These are phyloP conservation scores for Keqinozyma sinolaborantium DNA, from an alignment of 1,139 yeast species.

Conservation along the genomic window DNA sequence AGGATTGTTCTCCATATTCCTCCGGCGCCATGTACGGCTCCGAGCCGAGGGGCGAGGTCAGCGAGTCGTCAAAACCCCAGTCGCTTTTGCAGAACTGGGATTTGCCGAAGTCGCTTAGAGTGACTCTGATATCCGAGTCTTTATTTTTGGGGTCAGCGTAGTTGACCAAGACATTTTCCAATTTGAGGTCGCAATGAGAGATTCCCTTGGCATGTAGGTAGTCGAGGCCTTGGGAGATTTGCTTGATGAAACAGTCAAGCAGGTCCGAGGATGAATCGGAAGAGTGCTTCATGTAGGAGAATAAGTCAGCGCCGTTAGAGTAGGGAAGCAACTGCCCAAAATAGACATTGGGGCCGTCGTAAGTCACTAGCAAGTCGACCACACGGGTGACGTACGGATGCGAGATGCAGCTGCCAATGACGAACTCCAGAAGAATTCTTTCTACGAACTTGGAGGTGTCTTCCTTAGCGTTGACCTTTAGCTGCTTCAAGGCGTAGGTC, in stretches of 20 bases:
- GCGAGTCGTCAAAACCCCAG: slow-evolving; percentile 54
- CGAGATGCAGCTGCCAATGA: slow-evolving; percentile 66
- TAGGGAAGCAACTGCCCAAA: slow-evolving; percentile 78
- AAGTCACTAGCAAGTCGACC: slow-evolving; percentile 56
- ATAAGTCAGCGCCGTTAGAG: slow-evolving; percentile 72
- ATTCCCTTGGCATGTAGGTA: slow-evolving; percentile 74
- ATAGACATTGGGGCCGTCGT: slow-evolving; percentile 29
- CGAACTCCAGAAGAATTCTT: slow-evolving; percentile 72
- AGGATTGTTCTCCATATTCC: slow-evolving; percentile 36
- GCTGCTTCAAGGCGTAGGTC: slow-evolving; percentile 72
- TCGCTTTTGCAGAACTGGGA: slow-evolving; percentile 71
- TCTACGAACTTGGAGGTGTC: slow-evolving; percentile 57
- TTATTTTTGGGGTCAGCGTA: slow-evolving; percentile 9
- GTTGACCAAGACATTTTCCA: slow-evolving; percentile 54
- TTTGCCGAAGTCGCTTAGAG: slow-evolving; percentile 73
- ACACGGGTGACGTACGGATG: slow-evolving; percentile 69
- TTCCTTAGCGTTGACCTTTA: slow-evolving; percentile 41
- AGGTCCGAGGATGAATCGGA: slow-evolving; percentile 40
- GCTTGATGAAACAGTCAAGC: slow-evolving; percentile 70
- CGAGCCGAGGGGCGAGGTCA: slow-evolving; percentile 70
- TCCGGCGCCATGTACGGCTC: slow-evolving; percentile 77
- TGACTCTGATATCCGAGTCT: slow-evolving; percentile 36
- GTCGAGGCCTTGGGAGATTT: slow-evolving; percentile 58
- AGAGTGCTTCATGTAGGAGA: slow-evolving; percentile 24
- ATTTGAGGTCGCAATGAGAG: slow-evolving; percentile 72